Percentiles rank a stretch among this genome's conserved stretches.
Evolutionary conservation across 495 filamentous ascomycete species (phyloP).

Genomic region (Neurospora cerealis): DNA sequence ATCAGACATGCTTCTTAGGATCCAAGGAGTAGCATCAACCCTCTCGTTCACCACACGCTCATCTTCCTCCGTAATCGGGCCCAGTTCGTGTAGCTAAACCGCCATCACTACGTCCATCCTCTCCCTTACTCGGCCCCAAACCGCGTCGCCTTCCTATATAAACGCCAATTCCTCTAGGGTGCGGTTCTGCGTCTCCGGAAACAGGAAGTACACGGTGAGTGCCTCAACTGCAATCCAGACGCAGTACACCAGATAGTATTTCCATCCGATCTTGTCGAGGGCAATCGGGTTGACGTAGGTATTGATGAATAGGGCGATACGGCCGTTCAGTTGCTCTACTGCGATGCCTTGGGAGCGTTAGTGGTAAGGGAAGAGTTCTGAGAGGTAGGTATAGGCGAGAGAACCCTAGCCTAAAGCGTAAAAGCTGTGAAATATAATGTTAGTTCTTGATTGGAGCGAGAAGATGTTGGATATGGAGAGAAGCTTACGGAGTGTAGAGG

Average conservation of each 20-base stretch:
- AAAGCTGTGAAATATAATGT: constrained; percentile 13
- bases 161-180: constrained; percentile 38
- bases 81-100: constrained; percentile 12
- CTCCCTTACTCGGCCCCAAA: constrained; percentile 23
- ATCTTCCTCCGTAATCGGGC: not conserved
- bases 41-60: not conserved
- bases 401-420: constrained; percentile 56
- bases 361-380: constrained; percentile 51
- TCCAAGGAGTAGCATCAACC: not conserved
- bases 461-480: not conserved
- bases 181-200: constrained; percentile 51
- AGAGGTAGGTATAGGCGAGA: constrained; percentile 46
- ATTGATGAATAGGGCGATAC: constrained; percentile 40
- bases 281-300: constrained; percentile 57
- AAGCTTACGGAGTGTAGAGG: constrained; percentile 40
- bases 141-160: constrained; percentile 30
- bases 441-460: not conserved
- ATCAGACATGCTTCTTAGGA: not conserved
- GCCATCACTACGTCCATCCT: constrained; percentile 27
- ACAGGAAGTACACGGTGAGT: constrained; percentile 46
- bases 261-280: constrained; percentile 47
- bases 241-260: constrained; percentile 53
- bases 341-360: constrained; percentile 48
- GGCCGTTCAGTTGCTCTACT: constrained; percentile 46
- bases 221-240: constrained; percentile 46